Evolutionary conservation across 257 asterid genomes (phyloP), one percentile per base, ranked within the genome.

Genomic region (Nyctanthes arbortristis): DNA sequence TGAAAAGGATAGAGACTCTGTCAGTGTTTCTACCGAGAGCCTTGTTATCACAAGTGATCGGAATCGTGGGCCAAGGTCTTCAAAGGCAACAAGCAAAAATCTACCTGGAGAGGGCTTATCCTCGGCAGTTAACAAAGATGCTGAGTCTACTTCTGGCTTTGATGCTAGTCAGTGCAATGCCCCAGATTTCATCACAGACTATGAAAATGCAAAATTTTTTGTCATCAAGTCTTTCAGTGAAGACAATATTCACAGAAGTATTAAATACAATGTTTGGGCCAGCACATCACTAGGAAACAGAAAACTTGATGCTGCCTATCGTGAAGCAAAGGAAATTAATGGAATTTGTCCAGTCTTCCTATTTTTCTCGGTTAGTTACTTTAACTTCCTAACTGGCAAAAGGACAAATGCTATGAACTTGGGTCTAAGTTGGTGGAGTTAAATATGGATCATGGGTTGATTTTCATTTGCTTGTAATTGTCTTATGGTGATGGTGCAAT

Each of bases 151-250:
- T 69, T 76, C 89, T 73, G 89, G 69, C 63, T 58, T 77, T 63
- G 86, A 81, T 37, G 77, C 81, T 76, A 86, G 80, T 45, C 88
- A 78, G 77, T 75, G 64, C 60, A 88, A 89, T 78, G 83, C 87
- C 62, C 85, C 87, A 61, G 96, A 89, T 66, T 92, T 94, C 66
- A 75, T 70, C 55, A 85, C 93, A 0, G 90, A 88, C 70, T 82
- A 86, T 68, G 94, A 88, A 65, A 79, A 66, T 30, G 96, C 97
- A 45, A 94, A 89, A 63, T 94, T 94, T 69, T 91, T 89, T 67
- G 97, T 94, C 52, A 94, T 94, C 12, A 94, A 94, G 84, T 94
- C 99, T 73, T 94, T 94, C 84, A 94, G 97, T 33, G 99, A 94
- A 77, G 99, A 94, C 75, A 94, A 94, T 74, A 81, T 94, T 79